Evolutionary conservation across 2,329 filamentous ascomycete species (phyloP), one percentile per base, ranked within the genome.

Genomic region (Cladorrhinum sp.): DNA sequence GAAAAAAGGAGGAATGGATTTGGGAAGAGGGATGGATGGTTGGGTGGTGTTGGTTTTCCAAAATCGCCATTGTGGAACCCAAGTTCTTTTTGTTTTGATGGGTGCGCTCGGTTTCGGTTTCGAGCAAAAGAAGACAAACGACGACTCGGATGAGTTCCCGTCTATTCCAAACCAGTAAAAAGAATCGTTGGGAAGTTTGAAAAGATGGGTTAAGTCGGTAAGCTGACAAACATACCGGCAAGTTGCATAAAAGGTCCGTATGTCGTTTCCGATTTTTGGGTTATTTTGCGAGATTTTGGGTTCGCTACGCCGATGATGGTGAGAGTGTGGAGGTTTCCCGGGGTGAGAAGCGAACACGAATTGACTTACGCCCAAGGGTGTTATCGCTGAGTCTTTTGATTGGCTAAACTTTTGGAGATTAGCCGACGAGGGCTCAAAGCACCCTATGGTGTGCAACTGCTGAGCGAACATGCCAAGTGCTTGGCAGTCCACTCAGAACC

Each of bases 321-420:
- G 36, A n/a, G 36, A 41, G 36, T n/a, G 36, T 13, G 36, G 12
- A 13, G 36, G 55, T 16, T 55, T 55, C 50, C 8, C 45, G 12
- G 49, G 48, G 16, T 20, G 48, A 20, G 16, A 27, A 36, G n/a
- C 51, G 41, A 55, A 59, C 12, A 25, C 57, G 57, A 59, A 49
- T 59, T 38, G 12, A 22, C 13, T 38, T n/a, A 51, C 57, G 1
- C 32, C 57, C 13, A 18, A 16, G n/a, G 18, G 57, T 22, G 57
- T 55, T 32, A 27, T 12, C 13, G 2, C 12, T 25, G 6, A 2
- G 13, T 25, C 12, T 16, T 3, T n/a, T 20, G 49, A 13, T 29
- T 53, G 29, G 24, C 27, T 13, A 8, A 2, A 20, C 18, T 45
- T 51, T 29, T n/a, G n/a, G n/a, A n/a, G n/a, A n/a, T n/a, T 25